Percentiles rank a stretch among this genome's conserved stretches.
Evolutionary conservation across 2,329 filamentous ascomycete genomes (phyloP).

Genomic region (Elsinoe fawcettii): DNA sequence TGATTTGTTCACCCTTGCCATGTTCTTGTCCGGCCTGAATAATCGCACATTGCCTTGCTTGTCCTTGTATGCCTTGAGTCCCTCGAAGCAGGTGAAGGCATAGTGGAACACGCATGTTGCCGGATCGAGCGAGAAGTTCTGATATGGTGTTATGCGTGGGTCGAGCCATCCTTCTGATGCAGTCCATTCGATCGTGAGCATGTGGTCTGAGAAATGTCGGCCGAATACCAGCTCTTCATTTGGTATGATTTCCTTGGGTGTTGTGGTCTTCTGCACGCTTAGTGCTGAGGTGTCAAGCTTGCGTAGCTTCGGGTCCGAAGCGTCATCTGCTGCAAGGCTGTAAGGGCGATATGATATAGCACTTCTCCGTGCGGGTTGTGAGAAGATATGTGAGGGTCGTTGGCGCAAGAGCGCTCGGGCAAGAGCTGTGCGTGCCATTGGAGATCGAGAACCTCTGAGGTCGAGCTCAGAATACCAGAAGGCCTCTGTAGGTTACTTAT

Average conservation of each 20-base stretch:
- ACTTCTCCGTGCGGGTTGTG: background rate
- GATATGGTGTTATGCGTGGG: conserved; percentile 82
- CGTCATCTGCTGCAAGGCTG: conserved; percentile 43
- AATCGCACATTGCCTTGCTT: conserved; percentile 67
- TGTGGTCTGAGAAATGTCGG: conserved; percentile 94
- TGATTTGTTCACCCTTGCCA: conserved; percentile 88
- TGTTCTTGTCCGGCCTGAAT: conserved; percentile 94
- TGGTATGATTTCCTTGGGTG: conserved; percentile 65
- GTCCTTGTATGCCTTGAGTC: conserved; percentile 99
- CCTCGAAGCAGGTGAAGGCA: conserved; percentile 95
- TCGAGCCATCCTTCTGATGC: conserved; percentile 72
- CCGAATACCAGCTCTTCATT: conserved; percentile 84
- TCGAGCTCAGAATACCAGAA: background rate
- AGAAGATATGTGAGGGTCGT: conserved; percentile 7
- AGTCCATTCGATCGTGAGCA: conserved; percentile 93
- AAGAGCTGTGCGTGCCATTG: conserved; percentile 14
- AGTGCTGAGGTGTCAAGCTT: conserved; percentile 73
- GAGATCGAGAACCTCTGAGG: background rate
- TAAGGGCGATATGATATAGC: conserved; percentile 42
- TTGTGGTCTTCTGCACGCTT: conserved; percentile 62
- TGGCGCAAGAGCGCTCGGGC: conserved; percentile 11
- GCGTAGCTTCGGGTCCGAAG: conserved; percentile 47
- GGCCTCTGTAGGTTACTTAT: too few relatives aligned
- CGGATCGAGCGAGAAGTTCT: conserved; percentile 93
- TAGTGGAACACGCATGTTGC: conserved; percentile 98